Percentiles rank a stretch among this genome's conserved stretches.
phyloP scores from a whole-genome alignment of 1,284 basidiomycete genomes.

The Ganoderma meredithae region DNA sequence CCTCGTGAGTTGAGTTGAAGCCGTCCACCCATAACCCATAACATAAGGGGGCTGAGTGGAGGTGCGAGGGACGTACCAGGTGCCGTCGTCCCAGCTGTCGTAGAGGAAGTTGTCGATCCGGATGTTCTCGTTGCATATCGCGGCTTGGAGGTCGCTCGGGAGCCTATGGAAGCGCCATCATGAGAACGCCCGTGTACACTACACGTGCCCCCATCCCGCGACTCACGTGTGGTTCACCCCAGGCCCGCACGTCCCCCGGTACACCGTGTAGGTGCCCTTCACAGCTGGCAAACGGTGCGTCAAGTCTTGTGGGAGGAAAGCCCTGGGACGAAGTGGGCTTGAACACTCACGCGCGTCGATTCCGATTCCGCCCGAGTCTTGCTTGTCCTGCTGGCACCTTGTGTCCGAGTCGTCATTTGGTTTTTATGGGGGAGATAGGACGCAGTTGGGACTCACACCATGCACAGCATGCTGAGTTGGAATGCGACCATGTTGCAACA shows the following conservation, averaged over 20 bases:
- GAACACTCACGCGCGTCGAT: slow-evolving; percentile 16
- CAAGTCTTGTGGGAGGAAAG: neutral
- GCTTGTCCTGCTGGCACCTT: slow-evolving; percentile 24
- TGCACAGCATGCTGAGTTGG: slow-evolving; percentile 29
- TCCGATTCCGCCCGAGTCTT: neutral
- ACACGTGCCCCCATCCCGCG: neutral
- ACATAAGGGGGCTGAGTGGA: neutral
- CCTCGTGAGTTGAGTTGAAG: neutral
- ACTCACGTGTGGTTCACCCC: slow-evolving; percentile 22
- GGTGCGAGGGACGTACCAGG: slow-evolving; percentile 20
- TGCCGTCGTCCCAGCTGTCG: slow-evolving; percentile 28
- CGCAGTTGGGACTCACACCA: slow-evolving; percentile 22
- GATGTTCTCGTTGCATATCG: slow-evolving; percentile 29
- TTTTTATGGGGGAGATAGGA: no score
- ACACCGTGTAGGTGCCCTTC: neutral
- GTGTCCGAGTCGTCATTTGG: no score
- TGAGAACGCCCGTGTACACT: no score
- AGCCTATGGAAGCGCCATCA: neutral
- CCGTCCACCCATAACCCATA: no score
- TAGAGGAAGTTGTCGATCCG: slow-evolving; percentile 30
- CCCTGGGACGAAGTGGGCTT: no score
- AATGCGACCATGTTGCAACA: slow-evolving; percentile 27
- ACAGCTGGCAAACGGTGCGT: neutral
- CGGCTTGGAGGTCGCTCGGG: slow-evolving; percentile 21
- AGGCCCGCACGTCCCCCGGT: slow-evolving; percentile 9